Percentiles rank a stretch among this genome's conserved stretches.
phyloP scores from a whole-genome alignment of 208 protist species.

The Jaenimonas drosophilae region DNA sequence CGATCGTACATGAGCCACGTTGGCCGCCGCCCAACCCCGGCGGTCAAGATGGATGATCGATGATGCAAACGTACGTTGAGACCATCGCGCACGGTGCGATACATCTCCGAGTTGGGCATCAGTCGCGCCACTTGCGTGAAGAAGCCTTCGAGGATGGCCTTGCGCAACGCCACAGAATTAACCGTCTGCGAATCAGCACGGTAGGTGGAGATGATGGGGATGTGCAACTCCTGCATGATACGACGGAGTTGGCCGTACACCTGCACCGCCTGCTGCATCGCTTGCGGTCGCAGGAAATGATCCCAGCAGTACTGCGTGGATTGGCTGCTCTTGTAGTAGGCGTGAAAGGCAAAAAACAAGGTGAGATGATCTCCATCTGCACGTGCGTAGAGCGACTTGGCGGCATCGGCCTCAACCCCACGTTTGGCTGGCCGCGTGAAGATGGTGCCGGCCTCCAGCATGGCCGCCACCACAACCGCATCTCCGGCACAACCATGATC shows the following conservation, averaged over 20 bases:
- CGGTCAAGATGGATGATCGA: constrained; percentile 1
- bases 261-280: constrained; percentile 56
- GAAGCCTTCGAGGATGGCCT: constrained; percentile 74
- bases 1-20: constrained; percentile 80
- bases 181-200: constrained; percentile 21
- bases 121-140: constrained; percentile 75
- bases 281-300: constrained; percentile 54
- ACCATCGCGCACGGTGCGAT: constrained; percentile 58
- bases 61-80: constrained; percentile 14
- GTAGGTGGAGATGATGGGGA: constrained; percentile 58
- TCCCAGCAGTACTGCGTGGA: constrained; percentile 52
- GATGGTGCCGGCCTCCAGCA: constrained; percentile 72
- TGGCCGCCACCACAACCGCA: constrained; percentile 75
- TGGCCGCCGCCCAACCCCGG: constrained; percentile 9
- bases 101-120: constrained; percentile 9
- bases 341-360: constrained; percentile 76
- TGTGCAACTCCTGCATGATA: constrained; percentile 32
- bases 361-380: constrained; percentile 75
- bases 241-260: constrained; percentile 68
- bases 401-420: constrained; percentile 26
- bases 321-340: constrained; percentile 26
- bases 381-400: constrained; percentile 31
- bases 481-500: constrained; percentile 72
- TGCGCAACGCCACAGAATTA: constrained; percentile 60
- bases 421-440: constrained; percentile 32